Evolutionary conservation across 148 eudicot genomes (phyloP), one percentile per base, ranked within the genome.

Genomic region (Nepenthes gracilis): DNA sequence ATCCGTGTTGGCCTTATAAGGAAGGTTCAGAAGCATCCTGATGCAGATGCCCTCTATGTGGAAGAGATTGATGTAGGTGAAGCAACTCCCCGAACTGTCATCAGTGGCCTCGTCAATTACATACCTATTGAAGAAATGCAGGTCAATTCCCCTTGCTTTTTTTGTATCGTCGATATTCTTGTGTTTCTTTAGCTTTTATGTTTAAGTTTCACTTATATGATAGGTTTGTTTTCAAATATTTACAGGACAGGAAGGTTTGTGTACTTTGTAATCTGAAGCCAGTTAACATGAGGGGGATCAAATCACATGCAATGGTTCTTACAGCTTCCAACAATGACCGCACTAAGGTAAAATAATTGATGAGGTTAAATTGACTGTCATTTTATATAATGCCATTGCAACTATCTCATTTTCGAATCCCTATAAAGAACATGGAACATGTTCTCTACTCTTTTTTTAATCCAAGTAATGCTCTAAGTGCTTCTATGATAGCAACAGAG

Each of bases 21-120:
- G 45, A 89, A 79, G 67, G 98, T 77, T 76, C 81, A 84, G 68
- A 88, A 93, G 67, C 98, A 88, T 80, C 96, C 98, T 67, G 92
- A 88, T 84, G 98, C 98, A 6, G 98, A 93, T 78, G 79, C 96
- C 57, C 77, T 93, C 34, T 93, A 93, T 55, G 91, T 88, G 57
- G 98, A 93, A 78, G 96, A 93, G 70, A 93, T 93, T 63, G 96
- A 93, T 63, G 88, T 93, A 58, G 98, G 98, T 69, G 98, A 93
- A 76, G 83, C 67, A 35, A 75, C 80, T 50, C 95, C 96, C 63
- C 85, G 96, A 54, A 88, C 89, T 49, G 96, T 93, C 61, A 91
- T 93, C 64, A 93, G 98, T 76, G 98, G 96, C 60, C 91, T 93
- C 53, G 98, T 93, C 57, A 93, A 88, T 23, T 80, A 72, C 76